These are phyloP conservation scores for Gossypium sturtianum DNA, from an alignment of 345 rosid genomes.

Conservation along the genomic window DNA sequence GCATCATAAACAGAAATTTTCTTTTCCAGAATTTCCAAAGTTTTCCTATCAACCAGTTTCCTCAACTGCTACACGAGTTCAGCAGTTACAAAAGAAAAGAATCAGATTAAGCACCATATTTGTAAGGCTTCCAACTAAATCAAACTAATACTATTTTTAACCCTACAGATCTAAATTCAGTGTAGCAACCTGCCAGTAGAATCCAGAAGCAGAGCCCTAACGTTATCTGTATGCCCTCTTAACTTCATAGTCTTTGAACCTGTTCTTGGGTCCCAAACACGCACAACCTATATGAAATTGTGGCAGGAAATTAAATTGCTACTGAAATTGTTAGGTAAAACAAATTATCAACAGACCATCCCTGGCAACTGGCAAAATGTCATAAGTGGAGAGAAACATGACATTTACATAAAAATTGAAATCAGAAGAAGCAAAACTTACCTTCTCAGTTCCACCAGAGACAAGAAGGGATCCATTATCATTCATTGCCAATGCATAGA, in stretches of 20 bases:
- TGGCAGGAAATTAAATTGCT: slow-evolving; percentile 6
- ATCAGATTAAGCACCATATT: neutral
- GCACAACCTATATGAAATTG: slow-evolving; percentile 64
- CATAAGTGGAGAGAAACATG: neutral
- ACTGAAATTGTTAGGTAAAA: neutral
- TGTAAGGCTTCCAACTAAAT: neutral
- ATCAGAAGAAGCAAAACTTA: slow-evolving; percentile 18
- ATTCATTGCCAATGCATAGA: slow-evolving; percentile 97
- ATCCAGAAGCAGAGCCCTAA: slow-evolving; percentile 88
- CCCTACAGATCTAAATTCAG: neutral
- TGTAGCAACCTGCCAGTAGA: slow-evolving; percentile 78
- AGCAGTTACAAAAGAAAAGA: neutral
- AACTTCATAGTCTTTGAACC: slow-evolving; percentile 95
- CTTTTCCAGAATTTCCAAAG: neutral
- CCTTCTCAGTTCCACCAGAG: slow-evolving; percentile 99
- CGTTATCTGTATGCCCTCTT: slow-evolving; percentile 91
- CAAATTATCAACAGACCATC: neutral
- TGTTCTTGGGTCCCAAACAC: slow-evolving; percentile 98
- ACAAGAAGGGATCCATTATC: slow-evolving; percentile 85
- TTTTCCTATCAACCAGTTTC: neutral
- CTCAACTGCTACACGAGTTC: neutral
- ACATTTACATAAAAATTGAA: neutral
- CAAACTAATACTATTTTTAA: neutral
- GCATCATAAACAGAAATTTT: neutral
- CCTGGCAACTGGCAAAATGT: neutral